Evolutionary conservation across 2,329 filamentous ascomycete genomes (phyloP).

Genomic region (Cercospora zeina): DNA sequence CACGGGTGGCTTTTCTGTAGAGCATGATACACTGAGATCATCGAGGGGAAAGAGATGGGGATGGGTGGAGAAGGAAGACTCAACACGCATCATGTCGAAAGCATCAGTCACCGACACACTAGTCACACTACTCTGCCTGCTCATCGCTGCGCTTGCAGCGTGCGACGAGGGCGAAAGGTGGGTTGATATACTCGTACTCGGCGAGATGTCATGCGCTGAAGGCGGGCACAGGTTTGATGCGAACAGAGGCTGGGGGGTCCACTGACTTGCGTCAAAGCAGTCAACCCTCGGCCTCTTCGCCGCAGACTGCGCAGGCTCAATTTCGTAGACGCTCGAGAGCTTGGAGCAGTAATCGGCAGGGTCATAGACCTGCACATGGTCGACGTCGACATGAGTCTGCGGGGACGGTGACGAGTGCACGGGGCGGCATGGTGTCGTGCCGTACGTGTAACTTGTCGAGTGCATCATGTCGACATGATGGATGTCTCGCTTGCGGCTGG

Average conservation of each 20-base stretch:
- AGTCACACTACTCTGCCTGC: slow-evolving; percentile 48
- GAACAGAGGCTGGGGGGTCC: slow-evolving; percentile 23
- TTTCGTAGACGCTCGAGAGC: slow-evolving; percentile 30
- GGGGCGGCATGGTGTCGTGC: slow-evolving; percentile 20
- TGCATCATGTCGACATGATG: slow-evolving; percentile 31
- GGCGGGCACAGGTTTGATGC: slow-evolving; percentile 27
- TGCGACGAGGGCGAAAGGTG: slow-evolving; percentile 35
- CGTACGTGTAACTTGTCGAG: slow-evolving; percentile 32
- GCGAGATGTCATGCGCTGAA: slow-evolving; percentile 30
- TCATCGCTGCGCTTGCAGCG: slow-evolving; percentile 43
- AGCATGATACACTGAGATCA: slow-evolving; percentile 31
- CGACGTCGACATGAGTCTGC: slow-evolving; percentile 32
- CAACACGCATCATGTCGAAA: slow-evolving; percentile 48
- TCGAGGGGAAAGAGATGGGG: slow-evolving; percentile 35
- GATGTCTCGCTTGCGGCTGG: slow-evolving; percentile 34
- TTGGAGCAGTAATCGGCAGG: slow-evolving; percentile 36
- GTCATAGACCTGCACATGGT: slow-evolving; percentile 33
- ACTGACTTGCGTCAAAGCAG: slow-evolving; percentile 23
- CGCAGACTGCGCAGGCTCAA: slow-evolving; percentile 25
- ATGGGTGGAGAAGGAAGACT: slow-evolving; percentile 43
- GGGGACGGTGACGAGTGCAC: slow-evolving; percentile 30
- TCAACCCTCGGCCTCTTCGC: slow-evolving; percentile 34
- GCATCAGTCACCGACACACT: slow-evolving; percentile 45
- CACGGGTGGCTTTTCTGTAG: slow-evolving; percentile 31
- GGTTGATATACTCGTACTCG: slow-evolving; percentile 36